Evolutionary conservation across 176 grass and related monocot genomes (phyloP).

Genomic region (Typha latifolia): DNA sequence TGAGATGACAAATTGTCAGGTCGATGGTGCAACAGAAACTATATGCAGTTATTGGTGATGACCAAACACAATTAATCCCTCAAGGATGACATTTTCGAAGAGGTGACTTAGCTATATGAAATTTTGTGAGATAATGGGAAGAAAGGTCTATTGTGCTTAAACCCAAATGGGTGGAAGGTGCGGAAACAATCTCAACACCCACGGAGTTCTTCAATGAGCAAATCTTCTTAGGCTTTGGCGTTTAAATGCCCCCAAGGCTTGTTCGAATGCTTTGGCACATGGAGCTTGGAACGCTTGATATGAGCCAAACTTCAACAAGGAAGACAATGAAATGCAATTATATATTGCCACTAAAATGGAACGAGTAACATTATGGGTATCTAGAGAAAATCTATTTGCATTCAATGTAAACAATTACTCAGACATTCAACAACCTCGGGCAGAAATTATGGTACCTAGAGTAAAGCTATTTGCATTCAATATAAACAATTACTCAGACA

Average conservation of each 20-base stretch:
- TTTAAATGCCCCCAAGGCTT: too few species aligned
- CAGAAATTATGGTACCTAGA: constrained; percentile 49
- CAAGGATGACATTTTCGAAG: neutral
- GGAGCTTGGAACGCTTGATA: too few species aligned
- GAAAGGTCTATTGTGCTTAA: too few species aligned
- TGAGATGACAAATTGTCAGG: too few species aligned
- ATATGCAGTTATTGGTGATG: neutral
- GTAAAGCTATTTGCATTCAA: neutral
- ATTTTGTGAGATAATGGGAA: neutral
- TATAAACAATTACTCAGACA: neutral
- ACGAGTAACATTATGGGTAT: neutral
- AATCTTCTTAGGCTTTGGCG: too few species aligned
- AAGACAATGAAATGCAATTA: neutral
- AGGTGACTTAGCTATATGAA: neutral
- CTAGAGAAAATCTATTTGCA: neutral
- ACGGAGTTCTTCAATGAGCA: too few species aligned
- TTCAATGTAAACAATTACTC: neutral
- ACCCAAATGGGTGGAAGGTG: too few species aligned
- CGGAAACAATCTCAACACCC: too few species aligned
- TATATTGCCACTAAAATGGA: neutral
- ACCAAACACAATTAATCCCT: neutral
- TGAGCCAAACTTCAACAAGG: too few species aligned
- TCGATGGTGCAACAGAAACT: too few species aligned
- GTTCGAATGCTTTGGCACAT: too few species aligned
- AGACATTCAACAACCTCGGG: constrained; percentile 52